Base-by-base conservation (phyloP, 208 protist species). In the Trichomonas gallinae region DNA sequence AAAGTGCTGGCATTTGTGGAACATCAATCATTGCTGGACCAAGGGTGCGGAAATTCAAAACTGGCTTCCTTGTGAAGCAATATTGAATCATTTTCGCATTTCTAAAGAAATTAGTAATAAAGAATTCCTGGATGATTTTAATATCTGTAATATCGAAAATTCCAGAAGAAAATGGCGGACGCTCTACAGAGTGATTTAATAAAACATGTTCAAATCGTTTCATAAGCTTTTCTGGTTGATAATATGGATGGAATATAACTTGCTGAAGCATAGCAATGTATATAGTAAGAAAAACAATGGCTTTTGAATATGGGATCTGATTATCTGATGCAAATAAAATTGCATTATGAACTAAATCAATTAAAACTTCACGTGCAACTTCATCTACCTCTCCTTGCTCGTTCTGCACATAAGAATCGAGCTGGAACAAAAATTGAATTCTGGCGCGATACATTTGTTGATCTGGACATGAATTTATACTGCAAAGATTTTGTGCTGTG, bases 311-410 rank as follows among this genome's bases (percentile, higher is more conserved):
- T 21, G 87, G 6, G 46, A 93, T 38, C n/a, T 93, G 15, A 38
- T 48, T 93, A 93, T 93, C 87, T 38, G 87, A 93, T 17, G 87
- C 44, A 51, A 93, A 93, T 51, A 93, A 51, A 93, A 93, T 48
- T 21, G 87, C 87, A 21, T 44, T 26, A 38, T 93, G 87, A 42
- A 93, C 44, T 44, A 93, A 48, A 38, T 93, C 87, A 38, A 93
- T 93, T 23, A 93, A 26, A 93, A 42, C 44, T 58, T 93, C 87
- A 15, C 42, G 87, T 2, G 87, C 13, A 26, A 26, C 13, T 38
- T 48, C 15, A 36, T 93, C 87, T 38, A 93, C 42, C 26, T 72
- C 58, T n/a, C 58, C 58, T 26, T 72, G 58, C 26, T 72, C 58
- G 26, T 72, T 72, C 26, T 72, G 58, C 0, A 38, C 87, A 36